Evolutionary conservation across 805 yeast species (phyloP), one percentile per base, ranked within the genome.

Genomic region (Saccharomycopsis selenospora): DNA sequence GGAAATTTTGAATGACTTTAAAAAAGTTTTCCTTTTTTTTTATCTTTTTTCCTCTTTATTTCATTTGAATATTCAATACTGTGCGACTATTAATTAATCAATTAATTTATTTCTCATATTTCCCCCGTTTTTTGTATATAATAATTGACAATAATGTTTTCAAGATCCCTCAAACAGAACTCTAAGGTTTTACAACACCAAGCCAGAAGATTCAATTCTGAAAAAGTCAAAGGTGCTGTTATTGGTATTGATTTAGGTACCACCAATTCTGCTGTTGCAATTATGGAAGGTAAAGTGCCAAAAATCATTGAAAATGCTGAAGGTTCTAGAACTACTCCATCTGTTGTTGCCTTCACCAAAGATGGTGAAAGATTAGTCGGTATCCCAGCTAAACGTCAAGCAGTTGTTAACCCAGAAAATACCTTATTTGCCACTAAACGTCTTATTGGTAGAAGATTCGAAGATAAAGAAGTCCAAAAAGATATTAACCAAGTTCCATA

Each of bases 401-500:
- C 96, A 53, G 90, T 88, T 46, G 88, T 89, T 56, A 89, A 89
- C 77, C 95, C 95, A 49, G 88, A 83, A 65, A 90, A 89, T 76
- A 89, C 97, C 48, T 76, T 89, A 56, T 89, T 86, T 57, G 96
- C 96, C 66, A 89, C 97, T 62, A 89, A 89, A 75, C 82, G 97
- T 70, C 75, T 89, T 64, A 90, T 89, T 62, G 97, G 97, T 61
- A 81, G 97, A 63, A 84, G 95, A 67, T 89, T 80, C 67, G 85
- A 80, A 65, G 96, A 90, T 68, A 62, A 68, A 49, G 97, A 89
- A 71, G 96, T 90, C 54, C 95, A 88, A 71, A 81, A 85, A 70
- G 96, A 90, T 68, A 73, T 87, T 62, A 74, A 76, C 60, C 82
- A 84, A 69, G 91, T 89, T 47, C 96, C 97, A 48, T 89, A 86